A percentile compares a stretch with the other conserved stretches of the same genome.
phyloP scores from a whole-genome alignment of 768 basidiomycete genomes.

The Austroboletus eburneus region DNA sequence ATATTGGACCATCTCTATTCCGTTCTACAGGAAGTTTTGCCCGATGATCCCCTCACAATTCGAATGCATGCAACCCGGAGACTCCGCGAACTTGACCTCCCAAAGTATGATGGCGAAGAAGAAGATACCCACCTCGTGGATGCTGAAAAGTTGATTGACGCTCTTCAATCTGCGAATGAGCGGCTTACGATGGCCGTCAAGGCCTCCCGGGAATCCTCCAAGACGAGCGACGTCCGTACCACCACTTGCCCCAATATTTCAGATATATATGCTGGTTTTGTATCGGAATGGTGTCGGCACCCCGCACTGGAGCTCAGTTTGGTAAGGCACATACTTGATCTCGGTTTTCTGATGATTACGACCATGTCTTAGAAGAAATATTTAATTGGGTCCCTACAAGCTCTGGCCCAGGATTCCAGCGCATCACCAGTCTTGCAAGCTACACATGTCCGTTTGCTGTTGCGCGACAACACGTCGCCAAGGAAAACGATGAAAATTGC shows the following conservation, averaged over 20 bases:
- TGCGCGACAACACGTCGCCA: constrained; percentile 21
- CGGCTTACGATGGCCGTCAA: constrained; percentile 25
- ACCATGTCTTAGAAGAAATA: constrained; percentile 46
- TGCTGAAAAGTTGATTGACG: constrained; percentile 24
- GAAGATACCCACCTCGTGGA: constrained; percentile 4
- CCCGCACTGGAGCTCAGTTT: constrained; percentile 29
- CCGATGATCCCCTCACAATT: constrained; percentile 36
- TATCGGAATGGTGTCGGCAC: constrained; percentile 44
- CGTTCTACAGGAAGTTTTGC: constrained; percentile 35
- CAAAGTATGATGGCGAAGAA: constrained; percentile 17
- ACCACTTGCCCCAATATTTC: constrained; percentile 27
- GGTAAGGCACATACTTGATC: constrained; percentile 18
- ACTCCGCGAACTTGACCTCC: constrained; percentile 27
- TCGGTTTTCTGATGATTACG: constrained; percentile 1
- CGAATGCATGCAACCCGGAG: constrained; percentile 37
- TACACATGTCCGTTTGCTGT: constrained; percentile 35
- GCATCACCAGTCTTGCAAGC: constrained; percentile 31
- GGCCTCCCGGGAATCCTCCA: constrained; percentile 21
- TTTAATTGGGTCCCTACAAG: constrained; percentile 43
- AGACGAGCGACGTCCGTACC: constrained; percentile 10
- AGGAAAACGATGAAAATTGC: constrained; percentile 38
- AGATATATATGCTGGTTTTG: constrained; percentile 41
- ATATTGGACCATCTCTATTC: constrained; percentile 44
- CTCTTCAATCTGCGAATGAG: constrained; percentile 30
- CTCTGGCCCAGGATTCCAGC: constrained; percentile 24